Percentiles rank a stretch among this genome's conserved stretches.
Evolutionary conservation across 371 early-diverging fungal genomes (phyloP).

Genomic region (Mucor velutinosus): DNA sequence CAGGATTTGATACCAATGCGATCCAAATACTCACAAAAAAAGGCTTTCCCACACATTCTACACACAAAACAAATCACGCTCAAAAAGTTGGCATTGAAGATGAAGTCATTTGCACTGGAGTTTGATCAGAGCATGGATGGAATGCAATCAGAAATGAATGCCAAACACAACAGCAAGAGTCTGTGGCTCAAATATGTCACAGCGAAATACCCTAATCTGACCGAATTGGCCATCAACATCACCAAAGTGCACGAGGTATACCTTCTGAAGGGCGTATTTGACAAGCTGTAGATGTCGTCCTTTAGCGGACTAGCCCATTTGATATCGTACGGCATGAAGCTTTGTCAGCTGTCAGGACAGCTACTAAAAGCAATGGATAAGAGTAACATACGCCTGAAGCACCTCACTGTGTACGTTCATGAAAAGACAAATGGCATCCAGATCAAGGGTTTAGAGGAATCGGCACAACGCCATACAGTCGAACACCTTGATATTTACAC

Average conservation of each 20-base stretch:
- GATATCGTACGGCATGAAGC: neutral
- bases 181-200: too few relatives aligned
- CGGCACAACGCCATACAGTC: neutral
- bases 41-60: too few relatives aligned
- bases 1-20: neutral
- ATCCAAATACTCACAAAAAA: too few relatives aligned
- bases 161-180: too few relatives aligned
- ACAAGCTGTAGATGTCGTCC: neutral
- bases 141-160: too few relatives aligned
- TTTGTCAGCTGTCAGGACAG: neutral
- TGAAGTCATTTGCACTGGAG: too few relatives aligned
- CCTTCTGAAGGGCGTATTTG: neutral
- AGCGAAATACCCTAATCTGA: too few relatives aligned
- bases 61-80: too few relatives aligned
- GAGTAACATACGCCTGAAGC: neutral
- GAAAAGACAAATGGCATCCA: neutral
- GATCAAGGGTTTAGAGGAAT: neutral
- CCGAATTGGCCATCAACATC: neutral
- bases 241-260: neutral
- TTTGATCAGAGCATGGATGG: too few relatives aligned
- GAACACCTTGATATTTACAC: neutral
- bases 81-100: too few relatives aligned
- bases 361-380: neutral
- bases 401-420: neutral
- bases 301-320: neutral